Base-by-base conservation (phyloP, 305 asterid genomes). In the Vinca major region DNA sequence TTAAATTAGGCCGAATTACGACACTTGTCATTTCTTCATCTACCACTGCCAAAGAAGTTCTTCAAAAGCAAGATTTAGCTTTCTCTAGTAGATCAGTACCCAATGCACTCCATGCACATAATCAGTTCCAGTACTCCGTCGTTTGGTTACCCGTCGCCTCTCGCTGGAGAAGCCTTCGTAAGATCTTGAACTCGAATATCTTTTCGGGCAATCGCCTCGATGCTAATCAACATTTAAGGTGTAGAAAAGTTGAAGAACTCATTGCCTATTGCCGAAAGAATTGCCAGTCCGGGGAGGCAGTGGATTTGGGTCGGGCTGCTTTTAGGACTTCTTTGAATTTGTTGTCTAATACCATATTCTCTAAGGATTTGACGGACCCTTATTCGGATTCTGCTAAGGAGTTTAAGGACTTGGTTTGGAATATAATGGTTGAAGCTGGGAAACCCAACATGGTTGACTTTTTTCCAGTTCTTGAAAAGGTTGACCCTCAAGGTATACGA, bases 401-500 rank as follows among this genome's bases (percentile, higher is more conserved):
- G 26, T 60, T 77, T 14, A 74, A 62, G 75, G 80, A 77, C 5
- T 44, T 75, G 47, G 76, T 77, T 8, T 66, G 78, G 74, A 44
- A 58, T 14, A 52, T 77, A 4, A 64, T 80, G 76, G 21, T 65
- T 33, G 81, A 71, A 44, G 67, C 74, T 36, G 80, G 78, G n/a
- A 80, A 78, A 39, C 76, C 78, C 1, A 80, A 80, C 21, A 7
- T 74, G 71, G 82, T 58, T 10, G 80, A 77, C 51, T 80, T 13
- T 44, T 80, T 74, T 54, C 81, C 80, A 1, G 19, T 74, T 3
- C 80, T 80, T 19, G 54, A 62, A n/a, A 68, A 47, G 21, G 5
- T 80, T 39, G 84, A 80, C 56, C 89, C 86, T 5, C 89, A 80
- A 51, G 82, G 89, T 16, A 68, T 79, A 26, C 67, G 74, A 78